Base-by-base conservation (phyloP, 805 yeast species). In the Yamadazyma scolyti region DNA sequence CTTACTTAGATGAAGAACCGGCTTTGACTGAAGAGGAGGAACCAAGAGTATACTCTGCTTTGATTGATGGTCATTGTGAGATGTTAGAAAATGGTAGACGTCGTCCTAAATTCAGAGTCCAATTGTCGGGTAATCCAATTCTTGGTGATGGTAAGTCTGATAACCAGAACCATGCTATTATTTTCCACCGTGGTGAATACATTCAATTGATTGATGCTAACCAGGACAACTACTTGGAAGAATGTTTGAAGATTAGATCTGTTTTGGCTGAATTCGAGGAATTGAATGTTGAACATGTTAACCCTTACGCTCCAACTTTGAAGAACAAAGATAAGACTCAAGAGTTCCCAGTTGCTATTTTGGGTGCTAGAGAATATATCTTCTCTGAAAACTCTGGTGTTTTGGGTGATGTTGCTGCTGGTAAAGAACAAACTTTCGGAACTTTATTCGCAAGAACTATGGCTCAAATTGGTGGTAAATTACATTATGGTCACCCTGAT, bases 401-500 rank as follows among this genome's bases (percentile, higher is more conserved):
- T 31, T 64, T 84, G 28, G 94, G 93, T 31, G 94, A 84, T 57
- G 78, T 84, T 43, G 90, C 93, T 13, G 94, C 94, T 9, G 90
- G 90, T 28, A 84, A 84, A 50, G 94, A 84, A 56, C 93, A 84
- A 53, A 84, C 93, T 7, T 84, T 84, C 59, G 93, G 94, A 33
- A 84, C 94, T 0, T 67, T 84, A 35, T 83, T 82, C 57, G 86
- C 93, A 0, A 73, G 94, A 53, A 82, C 93, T 1, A 65, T 83
- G 53, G 89, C 90, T 3, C 80, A 79, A 50, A 73, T 83, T 44
- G 93, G 90, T 16, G 90, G 89, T 18, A 84, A 84, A 51, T 67
- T 84, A 30, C 94, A 84, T 52, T 84, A 84, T 61, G 94, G 94
- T 6, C 94, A 84, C 53, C 94, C 94, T 20, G 94, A 84, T 58